Evolutionary conservation across 495 filamentous ascomycete genomes (phyloP).

Genomic region (Lentithecium fluviatile): DNA sequence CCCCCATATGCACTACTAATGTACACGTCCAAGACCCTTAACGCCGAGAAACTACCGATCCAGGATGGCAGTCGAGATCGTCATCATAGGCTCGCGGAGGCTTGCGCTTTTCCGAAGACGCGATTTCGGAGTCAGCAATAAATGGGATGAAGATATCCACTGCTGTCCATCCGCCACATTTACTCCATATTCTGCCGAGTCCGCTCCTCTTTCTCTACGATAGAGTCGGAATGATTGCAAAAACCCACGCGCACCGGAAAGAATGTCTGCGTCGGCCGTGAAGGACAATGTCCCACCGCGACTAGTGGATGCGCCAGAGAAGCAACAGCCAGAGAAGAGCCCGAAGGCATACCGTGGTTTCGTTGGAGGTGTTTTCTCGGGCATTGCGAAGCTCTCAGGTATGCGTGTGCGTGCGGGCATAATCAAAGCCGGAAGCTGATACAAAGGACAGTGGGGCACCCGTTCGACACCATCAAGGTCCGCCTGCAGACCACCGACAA

Average conservation of each 20-base stretch:
- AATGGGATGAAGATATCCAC: slow-evolving; percentile 1
- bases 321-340: slow-evolving; percentile 18
- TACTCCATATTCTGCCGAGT: background rate
- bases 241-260: too few species aligned
- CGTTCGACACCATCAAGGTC: slow-evolving; percentile 96
- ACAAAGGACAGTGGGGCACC: slow-evolving; percentile 60
- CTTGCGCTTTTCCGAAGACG: slow-evolving; percentile 23
- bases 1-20: too few species aligned
- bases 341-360: slow-evolving; percentile 77
- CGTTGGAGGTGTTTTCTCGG: slow-evolving; percentile 89
- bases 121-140: background rate
- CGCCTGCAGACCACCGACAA: slow-evolving; percentile 83
- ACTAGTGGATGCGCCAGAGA: background rate
- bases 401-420: slow-evolving; percentile 33
- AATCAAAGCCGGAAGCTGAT: background rate
- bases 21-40: background rate
- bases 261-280: slow-evolving; percentile 32
- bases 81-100: slow-evolving; percentile 17
- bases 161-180: background rate
- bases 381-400: slow-evolving; percentile 88
- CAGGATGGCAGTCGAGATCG: slow-evolving; percentile 1
- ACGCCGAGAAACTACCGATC: slow-evolving; percentile 8
- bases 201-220: background rate
- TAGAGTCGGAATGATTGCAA: too few species aligned
- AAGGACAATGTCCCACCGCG: slow-evolving; percentile 12